Evolutionary conservation across 2,329 filamentous ascomycete species (phyloP), one percentile per base, ranked within the genome.

Genomic region (Lachnellula cervina): DNA sequence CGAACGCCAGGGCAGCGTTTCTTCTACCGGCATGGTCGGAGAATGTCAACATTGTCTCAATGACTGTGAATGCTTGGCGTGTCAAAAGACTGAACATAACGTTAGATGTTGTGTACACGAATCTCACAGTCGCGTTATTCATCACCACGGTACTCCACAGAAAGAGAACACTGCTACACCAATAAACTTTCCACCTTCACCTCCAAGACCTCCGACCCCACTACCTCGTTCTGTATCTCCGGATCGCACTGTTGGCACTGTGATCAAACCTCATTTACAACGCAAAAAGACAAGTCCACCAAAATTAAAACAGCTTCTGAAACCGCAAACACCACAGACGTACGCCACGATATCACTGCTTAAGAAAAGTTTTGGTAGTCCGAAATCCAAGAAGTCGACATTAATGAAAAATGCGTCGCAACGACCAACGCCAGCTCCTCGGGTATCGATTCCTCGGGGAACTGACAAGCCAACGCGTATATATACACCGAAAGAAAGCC

Each of bases 11-110:
- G 55, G 60, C 7, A 66, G 64, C 40, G 60, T 62, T n/a, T 49
- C 56, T 7, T 54, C 34, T 21, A 52, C 58, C 4, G 66, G 62
- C 2, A 38, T 62, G 17, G 51, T 68, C 45, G 66, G 65, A 25
- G 57, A 61, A 48, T 68, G 66, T 23, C 65, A 68, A 49, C 65
- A 68, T 45, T 68, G 64, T 38, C 57, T 63, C 25, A 61, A 68
- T 46, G 65, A 67, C 48, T 68, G 62, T 40, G 56, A 59, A 16
- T 66, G 63, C 52, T 48, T 32, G 28, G 59, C 65, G 9, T 67
- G 64, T 37, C 62, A 61, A 54, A 61, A 53, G 28, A 64, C 64
- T 2, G 47, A 60, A 46, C 64, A 66, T 42, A 62, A 46, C 49
- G 63, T 67, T n/a, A 38, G 65, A 46, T 67, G 65, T 42, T 67